Evolutionary conservation across 768 basidiomycete species (phyloP), one percentile per base, ranked within the genome.

Genomic region (Lactifluus echinatus): DNA sequence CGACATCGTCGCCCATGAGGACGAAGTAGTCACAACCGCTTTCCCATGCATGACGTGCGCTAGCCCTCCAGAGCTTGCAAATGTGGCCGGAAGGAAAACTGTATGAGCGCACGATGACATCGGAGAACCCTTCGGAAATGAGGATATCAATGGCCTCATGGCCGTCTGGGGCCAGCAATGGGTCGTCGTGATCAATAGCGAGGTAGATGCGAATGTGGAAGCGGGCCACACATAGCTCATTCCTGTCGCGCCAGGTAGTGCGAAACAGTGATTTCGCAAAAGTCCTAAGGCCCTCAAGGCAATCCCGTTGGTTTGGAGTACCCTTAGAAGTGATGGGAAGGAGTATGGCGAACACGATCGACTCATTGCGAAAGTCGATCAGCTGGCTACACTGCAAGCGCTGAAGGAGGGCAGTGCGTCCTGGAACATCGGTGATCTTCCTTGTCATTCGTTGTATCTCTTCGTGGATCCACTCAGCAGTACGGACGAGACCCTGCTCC

Each of bases 311-410:
- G 4, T 66, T 57, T 2, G 57, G 29, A 0, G 66, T 65, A 4
- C 78, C 76, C 1, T 76, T 72, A 8, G 81, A 83, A 0, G 82
- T 83, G 62, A 84, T 74, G 2, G 82, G 82, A 8, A 84, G 74
- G 2, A 83, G 70, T 40, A 83, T 71, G 1, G 76, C 82, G 61
- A 82, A 80, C 6, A 67, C 73, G 50, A 72, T 68, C 2, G 65
- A 66, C 23, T 68, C 65, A 0, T 65, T 55, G 6, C 65, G 60
- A 8, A 82, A 68, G 44, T 73, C 54, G 26, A 81, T 57, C 8
- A 80, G 45, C 43, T 71, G 58, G 60, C 80, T 81, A 36, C 37
- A 44, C 17, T 66, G 64, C 40, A 74, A 64, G 10, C 19, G 56
- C 19, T 60, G 52, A 36, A 76, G 59, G 36, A 59, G 43, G 2